Evolutionary conservation across 352 stramenopile genomes (phyloP).

Genomic region (Blastocystis sp.): DNA sequence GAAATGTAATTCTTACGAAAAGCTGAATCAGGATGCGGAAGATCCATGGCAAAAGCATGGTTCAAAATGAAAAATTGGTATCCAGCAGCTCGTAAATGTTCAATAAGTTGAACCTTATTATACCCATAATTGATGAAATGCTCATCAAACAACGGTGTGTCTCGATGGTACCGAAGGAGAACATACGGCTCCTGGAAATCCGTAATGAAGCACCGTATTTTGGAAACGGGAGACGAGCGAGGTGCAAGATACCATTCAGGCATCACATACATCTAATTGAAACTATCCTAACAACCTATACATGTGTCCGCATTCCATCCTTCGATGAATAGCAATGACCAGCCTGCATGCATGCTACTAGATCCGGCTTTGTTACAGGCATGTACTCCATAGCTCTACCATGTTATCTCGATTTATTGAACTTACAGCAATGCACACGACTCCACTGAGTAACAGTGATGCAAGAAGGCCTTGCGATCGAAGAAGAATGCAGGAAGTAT

Average conservation of each 20-base stretch:
- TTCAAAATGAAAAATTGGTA: slow-evolving; percentile 54
- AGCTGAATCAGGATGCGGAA: slow-evolving; percentile 50
- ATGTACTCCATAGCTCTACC: slow-evolving; percentile 23
- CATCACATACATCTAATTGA: slow-evolving; percentile 21
- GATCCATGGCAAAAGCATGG: slow-evolving; percentile 53
- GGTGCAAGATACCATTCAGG: background rate
- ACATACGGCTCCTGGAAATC: slow-evolving; percentile 56
- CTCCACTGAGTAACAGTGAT: background rate
- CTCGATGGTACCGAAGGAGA: background rate
- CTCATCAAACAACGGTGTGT: slow-evolving; percentile 37
- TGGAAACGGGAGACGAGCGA: background rate
- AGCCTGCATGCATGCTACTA: background rate
- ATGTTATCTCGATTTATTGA: background rate
- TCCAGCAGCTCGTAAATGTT: slow-evolving; percentile 49
- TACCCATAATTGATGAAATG: slow-evolving; percentile 57
- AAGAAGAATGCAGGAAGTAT: slow-evolving; percentile 50
- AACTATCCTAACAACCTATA: background rate
- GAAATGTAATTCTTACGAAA: slow-evolving; percentile 40
- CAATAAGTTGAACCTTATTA: slow-evolving; percentile 57
- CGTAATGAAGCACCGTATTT: slow-evolving; percentile 17
- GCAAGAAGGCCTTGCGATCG: background rate
- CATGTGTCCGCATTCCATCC: slow-evolving; percentile 17
- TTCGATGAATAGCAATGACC: background rate
- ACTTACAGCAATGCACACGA: slow-evolving; percentile 10
- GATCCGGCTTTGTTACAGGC: background rate